Evolutionary conservation across 2,329 filamentous ascomycete genomes (phyloP).

Genomic region (Amauroascus verrucosus): DNA sequence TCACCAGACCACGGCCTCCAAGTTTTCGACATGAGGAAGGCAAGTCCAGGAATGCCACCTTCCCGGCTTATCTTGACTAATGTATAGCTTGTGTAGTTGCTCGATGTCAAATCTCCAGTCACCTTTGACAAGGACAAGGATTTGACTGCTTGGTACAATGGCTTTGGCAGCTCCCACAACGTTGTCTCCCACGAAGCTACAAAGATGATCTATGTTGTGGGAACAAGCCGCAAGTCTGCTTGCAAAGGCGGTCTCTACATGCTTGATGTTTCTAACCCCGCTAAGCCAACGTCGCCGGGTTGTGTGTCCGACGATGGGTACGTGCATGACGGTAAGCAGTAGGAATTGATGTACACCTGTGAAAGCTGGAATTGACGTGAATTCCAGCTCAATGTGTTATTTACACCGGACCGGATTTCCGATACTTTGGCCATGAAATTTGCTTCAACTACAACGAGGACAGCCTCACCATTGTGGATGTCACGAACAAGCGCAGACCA

Average conservation of each 20-base stretch:
- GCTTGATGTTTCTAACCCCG: slow-evolving; percentile 46
- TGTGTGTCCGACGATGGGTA: slow-evolving; percentile 49
- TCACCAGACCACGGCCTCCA: slow-evolving; percentile 48
- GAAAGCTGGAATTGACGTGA: background rate
- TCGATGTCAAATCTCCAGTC: slow-evolving; percentile 31
- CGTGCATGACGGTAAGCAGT: slow-evolving; percentile 43
- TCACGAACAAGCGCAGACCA: slow-evolving; percentile 18
- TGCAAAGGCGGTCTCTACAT: slow-evolving; percentile 50
- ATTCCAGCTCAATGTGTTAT: slow-evolving; percentile 44
- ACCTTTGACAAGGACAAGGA: slow-evolving; percentile 37
- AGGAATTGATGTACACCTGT: background rate
- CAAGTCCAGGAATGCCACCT: background rate
- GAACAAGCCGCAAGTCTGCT: slow-evolving; percentile 34
- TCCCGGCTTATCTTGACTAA: background rate
- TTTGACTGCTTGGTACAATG: slow-evolving; percentile 35
- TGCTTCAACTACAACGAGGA: slow-evolving; percentile 47
- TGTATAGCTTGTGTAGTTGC: slow-evolving; percentile 27
- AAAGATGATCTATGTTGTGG: slow-evolving; percentile 42
- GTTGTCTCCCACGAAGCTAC: slow-evolving; percentile 37
- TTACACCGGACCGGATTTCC: slow-evolving; percentile 43
- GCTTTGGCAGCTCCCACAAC: slow-evolving; percentile 43
- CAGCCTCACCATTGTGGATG: slow-evolving; percentile 20
- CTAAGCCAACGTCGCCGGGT: slow-evolving; percentile 45
- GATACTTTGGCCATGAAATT: slow-evolving; percentile 43
- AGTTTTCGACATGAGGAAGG: slow-evolving; percentile 52